Conservation (phyloP, 768 basidiomycete species). For the Cystobasidiopsis lactophilus region DNA sequence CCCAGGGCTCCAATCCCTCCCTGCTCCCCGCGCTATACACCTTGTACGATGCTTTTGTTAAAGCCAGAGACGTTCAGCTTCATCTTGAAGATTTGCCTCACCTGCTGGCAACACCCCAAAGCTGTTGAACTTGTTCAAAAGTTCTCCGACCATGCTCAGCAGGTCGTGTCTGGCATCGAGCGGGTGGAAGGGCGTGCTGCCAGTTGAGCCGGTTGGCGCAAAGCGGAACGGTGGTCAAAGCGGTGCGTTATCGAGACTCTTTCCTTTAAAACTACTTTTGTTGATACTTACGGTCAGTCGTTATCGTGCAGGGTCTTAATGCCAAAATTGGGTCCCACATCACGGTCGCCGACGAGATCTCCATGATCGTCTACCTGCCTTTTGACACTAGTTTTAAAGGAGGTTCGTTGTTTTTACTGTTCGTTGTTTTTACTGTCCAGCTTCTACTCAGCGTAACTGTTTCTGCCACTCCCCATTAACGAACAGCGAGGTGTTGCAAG, state of each 20-base stretch:
- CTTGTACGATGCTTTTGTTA: constrained; percentile 57
- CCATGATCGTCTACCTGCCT: constrained; percentile 65
- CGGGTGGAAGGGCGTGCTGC: constrained; percentile 58
- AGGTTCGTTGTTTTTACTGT: constrained; percentile 37
- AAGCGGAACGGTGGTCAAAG: constrained; percentile 95
- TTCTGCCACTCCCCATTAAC: constrained; percentile 81
- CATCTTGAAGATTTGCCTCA: constrained; percentile 97
- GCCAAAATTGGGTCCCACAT: constrained; percentile 91
- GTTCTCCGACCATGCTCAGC: constrained; percentile 93
- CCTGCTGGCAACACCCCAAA: constrained; percentile 94
- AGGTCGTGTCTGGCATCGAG: constrained; percentile 70
- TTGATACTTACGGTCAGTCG: background rate
- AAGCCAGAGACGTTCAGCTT: constrained; percentile 63
- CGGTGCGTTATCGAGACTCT: constrained; percentile 36
- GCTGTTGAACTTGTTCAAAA: constrained; percentile 89
- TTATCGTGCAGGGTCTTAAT: constrained; percentile 57
- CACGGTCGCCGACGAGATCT: constrained; percentile 74
- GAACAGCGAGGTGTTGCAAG: constrained; percentile 90
- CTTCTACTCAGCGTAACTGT: background rate
- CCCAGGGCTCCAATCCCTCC: constrained; percentile 52
- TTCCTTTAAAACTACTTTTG: too few relatives aligned
- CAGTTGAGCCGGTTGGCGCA: constrained; percentile 80
- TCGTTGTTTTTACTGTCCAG: too few relatives aligned
- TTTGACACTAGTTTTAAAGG: constrained; percentile 97
- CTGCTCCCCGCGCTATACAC: constrained; percentile 68